Percentiles rank a stretch among this genome's conserved stretches.
Conservation (phyloP, 129 eudicot genomes). For the Heracleum sosnowskyi region DNA sequence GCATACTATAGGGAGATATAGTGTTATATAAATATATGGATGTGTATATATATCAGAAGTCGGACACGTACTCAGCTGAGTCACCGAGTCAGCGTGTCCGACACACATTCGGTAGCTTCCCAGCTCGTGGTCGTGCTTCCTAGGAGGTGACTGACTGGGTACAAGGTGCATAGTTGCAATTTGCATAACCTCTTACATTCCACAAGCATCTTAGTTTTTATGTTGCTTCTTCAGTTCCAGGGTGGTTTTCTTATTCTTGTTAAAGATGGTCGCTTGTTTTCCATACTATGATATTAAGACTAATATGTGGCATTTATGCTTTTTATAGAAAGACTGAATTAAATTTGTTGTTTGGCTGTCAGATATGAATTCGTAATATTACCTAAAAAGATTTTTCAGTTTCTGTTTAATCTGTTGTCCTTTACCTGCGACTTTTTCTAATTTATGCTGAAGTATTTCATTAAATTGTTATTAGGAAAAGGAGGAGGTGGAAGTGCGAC, state of each 20-base stretch:
- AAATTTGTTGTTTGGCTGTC: not conserved
- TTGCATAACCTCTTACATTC: not conserved
- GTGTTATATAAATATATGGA: too few relatives aligned
- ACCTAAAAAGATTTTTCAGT: not conserved
- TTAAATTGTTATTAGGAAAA: constrained; percentile 36
- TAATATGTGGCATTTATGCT: not conserved
- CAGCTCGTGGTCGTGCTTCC: too few relatives aligned
- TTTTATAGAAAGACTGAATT: not conserved
- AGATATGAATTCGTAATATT: not conserved
- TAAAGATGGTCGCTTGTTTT: not conserved
- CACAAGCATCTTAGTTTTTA: not conserved
- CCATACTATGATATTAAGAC: not conserved
- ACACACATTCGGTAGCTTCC: too few relatives aligned
- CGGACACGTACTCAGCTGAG: too few relatives aligned
- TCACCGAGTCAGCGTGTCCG: too few relatives aligned
- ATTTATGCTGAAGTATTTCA: not conserved
- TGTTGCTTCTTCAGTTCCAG: not conserved
- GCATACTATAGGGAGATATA: too few relatives aligned
- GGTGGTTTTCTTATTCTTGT: not conserved
- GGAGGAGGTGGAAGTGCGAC: constrained; percentile 53
- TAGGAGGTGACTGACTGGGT: not conserved
- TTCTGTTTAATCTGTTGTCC: not conserved
- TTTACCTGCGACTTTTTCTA: not conserved
- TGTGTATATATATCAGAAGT: too few relatives aligned
- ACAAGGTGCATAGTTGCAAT: not conserved